Conservation (phyloP, 352 stramenopile species). For the Globisporangium megalacanthum region DNA sequence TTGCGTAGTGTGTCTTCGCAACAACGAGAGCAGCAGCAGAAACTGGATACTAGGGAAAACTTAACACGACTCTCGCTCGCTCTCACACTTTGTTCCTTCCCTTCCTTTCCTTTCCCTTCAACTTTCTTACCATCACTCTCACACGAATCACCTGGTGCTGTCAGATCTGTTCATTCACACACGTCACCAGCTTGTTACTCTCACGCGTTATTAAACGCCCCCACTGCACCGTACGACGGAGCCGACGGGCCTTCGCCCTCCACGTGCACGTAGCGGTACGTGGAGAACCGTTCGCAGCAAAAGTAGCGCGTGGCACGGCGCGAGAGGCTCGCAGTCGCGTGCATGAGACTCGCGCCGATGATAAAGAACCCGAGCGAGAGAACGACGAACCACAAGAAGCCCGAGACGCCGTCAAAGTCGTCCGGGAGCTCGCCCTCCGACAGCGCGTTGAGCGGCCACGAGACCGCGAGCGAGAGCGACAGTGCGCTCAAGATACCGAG, state of each 20-base stretch:
- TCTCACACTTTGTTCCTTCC: too few species aligned
- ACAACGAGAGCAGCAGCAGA: constrained; percentile 3
- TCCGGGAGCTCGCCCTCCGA: constrained; percentile 26
- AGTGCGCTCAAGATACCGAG: constrained; percentile 45
- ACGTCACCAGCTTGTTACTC: too few species aligned
- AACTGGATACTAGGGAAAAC: constrained; percentile 1
- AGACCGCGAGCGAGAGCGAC: constrained; percentile 47
- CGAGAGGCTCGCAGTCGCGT: constrained; percentile 36
- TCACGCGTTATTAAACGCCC: constrained; percentile 11
- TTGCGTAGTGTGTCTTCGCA: background rate
- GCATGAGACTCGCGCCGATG: constrained; percentile 51
- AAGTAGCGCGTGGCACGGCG: constrained; percentile 52
- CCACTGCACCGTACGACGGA: constrained; percentile 32
- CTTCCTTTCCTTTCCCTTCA: background rate
- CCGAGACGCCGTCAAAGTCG: constrained; percentile 35
- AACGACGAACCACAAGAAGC: constrained; percentile 39
- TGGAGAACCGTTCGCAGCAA: constrained; percentile 57
- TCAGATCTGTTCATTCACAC: too few species aligned
- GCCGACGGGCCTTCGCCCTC: constrained; percentile 14
- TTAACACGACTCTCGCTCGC: background rate
- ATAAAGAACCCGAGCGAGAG: constrained; percentile 38
- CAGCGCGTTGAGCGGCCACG: constrained; percentile 35
- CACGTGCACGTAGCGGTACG: constrained; percentile 32
- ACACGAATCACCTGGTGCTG: too few species aligned
- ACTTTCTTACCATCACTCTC: too few species aligned